Conservation (phyloP, 306 rosid species). For the Lablab purpureus region DNA sequence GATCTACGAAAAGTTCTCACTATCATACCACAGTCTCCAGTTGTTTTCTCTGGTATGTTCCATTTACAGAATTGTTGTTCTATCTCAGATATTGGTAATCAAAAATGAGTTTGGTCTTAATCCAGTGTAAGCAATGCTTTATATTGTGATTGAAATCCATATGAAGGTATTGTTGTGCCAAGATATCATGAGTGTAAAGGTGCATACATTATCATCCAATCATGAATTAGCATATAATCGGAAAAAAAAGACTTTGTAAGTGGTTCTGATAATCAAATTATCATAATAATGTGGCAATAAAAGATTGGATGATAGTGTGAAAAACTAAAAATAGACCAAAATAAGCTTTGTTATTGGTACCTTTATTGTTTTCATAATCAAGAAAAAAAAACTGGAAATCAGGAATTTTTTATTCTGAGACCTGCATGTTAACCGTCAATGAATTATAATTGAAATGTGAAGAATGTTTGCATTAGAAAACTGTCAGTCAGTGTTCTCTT, state of each 20-base stretch:
- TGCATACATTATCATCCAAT: not conserved
- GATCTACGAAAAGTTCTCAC: constrained; percentile 82
- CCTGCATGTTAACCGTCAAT: not conserved
- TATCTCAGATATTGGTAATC: constrained; percentile 17
- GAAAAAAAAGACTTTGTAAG: not conserved
- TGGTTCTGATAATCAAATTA: not conserved
- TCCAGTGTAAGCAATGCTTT: constrained; percentile 1
- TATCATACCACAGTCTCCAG: constrained; percentile 91
- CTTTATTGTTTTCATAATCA: not conserved
- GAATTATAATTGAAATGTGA: not conserved
- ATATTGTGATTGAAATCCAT: constrained; percentile 1
- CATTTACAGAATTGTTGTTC: constrained; percentile 2
- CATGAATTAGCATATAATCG: not conserved
- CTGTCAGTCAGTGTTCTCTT: constrained; percentile 8
- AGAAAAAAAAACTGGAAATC: not conserved
- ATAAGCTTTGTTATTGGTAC: not conserved
- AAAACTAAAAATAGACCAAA: not conserved
- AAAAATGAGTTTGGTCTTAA: not conserved
- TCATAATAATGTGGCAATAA: not conserved
- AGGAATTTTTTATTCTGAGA: not conserved
- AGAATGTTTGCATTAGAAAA: constrained; percentile 18
- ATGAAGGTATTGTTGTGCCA: not conserved
- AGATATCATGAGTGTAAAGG: not conserved
- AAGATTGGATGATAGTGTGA: not conserved
- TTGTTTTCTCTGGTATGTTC: constrained; percentile 83